phyloP scores from a whole-genome alignment of 441 rosid species.

The Biscutella laevigata region DNA sequence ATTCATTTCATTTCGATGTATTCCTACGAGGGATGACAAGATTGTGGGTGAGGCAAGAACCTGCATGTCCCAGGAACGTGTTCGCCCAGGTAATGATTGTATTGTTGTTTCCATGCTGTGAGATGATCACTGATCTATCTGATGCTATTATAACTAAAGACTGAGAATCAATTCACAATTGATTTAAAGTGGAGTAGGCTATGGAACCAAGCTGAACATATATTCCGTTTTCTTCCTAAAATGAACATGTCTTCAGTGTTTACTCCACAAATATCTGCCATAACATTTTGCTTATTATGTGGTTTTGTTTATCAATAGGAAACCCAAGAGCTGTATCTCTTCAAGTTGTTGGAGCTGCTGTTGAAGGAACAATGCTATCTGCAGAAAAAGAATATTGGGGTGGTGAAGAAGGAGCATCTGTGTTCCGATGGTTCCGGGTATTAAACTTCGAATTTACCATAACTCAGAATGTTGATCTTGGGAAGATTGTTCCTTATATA shows the following conservation, averaged over 20 bases:
- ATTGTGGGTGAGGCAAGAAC: conserved; percentile 75
- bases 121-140: not conserved
- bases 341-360: conserved; percentile 57
- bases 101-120: conserved; percentile 11
- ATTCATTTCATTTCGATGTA: conserved; percentile 81
- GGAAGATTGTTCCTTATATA: not conserved
- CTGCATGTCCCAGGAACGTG: conserved; percentile 79
- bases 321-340: conserved; percentile 82
- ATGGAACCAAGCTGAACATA: too few species aligned
- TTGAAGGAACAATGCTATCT: conserved; percentile 62
- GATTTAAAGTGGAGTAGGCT: too few species aligned
- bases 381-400: conserved; percentile 93
- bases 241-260: not conserved
- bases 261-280: not conserved
- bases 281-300: conserved; percentile 19
- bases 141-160: too few species aligned
- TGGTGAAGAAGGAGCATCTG: conserved; percentile 92
- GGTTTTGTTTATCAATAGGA: conserved; percentile 43
- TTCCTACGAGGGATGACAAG: conserved; percentile 87
- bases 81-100: conserved; percentile 70
- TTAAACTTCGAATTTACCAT: conserved; percentile 2
- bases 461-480: conserved; percentile 13
- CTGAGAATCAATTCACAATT: too few species aligned
- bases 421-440: conserved; percentile 90
- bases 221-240: not conserved